Evolutionary conservation across 2,329 filamentous ascomycete species (phyloP).

Genomic region (Fusarium tanahbumbuense): DNA sequence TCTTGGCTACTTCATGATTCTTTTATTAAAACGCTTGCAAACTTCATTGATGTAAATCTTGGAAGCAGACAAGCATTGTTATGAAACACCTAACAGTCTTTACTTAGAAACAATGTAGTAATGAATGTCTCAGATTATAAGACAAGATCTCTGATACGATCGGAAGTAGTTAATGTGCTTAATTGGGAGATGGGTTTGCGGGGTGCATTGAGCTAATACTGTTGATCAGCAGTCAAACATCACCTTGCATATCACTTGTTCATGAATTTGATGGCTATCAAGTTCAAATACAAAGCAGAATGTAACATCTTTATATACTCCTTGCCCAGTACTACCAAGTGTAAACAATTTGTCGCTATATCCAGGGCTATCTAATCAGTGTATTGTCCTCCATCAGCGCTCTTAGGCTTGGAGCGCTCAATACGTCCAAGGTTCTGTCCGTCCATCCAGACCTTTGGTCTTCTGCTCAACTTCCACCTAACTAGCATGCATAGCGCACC

Average conservation of each 20-base stretch:
- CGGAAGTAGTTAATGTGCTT: not conserved
- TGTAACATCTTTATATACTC: not conserved
- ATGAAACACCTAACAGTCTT: too few relatives aligned
- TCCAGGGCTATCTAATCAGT: slow-evolving; percentile 26
- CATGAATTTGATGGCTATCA: not conserved
- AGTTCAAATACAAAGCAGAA: not conserved
- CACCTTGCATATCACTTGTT: not conserved
- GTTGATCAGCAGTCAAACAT: not conserved
- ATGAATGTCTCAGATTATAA: not conserved
- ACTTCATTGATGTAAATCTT: not conserved
- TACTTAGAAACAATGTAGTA: not conserved
- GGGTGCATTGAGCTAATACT: not conserved
- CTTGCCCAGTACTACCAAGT: not conserved
- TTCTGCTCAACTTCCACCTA: slow-evolving; percentile 43
- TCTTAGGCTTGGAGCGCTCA: slow-evolving; percentile 19
- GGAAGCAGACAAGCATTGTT: not conserved
- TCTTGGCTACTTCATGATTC: not conserved
- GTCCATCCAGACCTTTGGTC: slow-evolving; percentile 42
- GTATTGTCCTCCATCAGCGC: slow-evolving; percentile 29
- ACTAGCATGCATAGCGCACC: slow-evolving; percentile 39
- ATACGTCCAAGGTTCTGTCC: slow-evolving; percentile 37
- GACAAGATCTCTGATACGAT: not conserved
- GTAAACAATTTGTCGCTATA: not conserved
- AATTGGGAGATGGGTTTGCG: not conserved
- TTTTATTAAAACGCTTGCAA: not conserved